phyloP scores from a whole-genome alignment of 148 eudicot species.

The Silene latifolia region DNA sequence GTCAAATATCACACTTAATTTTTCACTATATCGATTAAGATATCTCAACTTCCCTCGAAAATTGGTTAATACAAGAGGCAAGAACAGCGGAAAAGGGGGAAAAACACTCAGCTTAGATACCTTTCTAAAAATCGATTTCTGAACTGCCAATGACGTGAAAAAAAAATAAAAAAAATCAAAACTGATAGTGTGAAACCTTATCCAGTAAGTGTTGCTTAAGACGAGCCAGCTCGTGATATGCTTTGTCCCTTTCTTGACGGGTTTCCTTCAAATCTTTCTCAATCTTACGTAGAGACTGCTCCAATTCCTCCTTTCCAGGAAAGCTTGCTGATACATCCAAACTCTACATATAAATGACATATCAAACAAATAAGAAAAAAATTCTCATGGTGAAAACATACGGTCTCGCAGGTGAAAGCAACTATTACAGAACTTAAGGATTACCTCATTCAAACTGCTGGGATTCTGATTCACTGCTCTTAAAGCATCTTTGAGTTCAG shows the following conservation, averaged over 20 bases:
- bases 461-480: conserved; percentile 21
- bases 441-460: conserved; percentile 40
- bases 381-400: background rate
- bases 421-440: background rate
- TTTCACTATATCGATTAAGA: background rate
- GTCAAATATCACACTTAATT: background rate
- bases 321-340: conserved; percentile 34
- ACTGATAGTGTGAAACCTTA: conserved; percentile 47
- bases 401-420: conserved; percentile 1
- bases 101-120: background rate
- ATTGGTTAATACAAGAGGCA: background rate
- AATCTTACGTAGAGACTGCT: conserved; percentile 49
- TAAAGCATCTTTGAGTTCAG: conserved; percentile 38
- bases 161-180: background rate
- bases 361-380: conserved; percentile 7
- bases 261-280: conserved; percentile 76
- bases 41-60: background rate
- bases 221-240: conserved; percentile 74
- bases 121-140: background rate
- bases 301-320: conserved; percentile 62
- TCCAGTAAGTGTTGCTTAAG: conserved; percentile 95
- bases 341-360: conserved; percentile 26
- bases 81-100: background rate
- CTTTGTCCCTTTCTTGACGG: conserved; percentile 69
- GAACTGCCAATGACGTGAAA: background rate